Evolutionary conservation across 2,329 filamentous ascomycete species (phyloP).

Genomic region (Aspergillus sp.): DNA sequence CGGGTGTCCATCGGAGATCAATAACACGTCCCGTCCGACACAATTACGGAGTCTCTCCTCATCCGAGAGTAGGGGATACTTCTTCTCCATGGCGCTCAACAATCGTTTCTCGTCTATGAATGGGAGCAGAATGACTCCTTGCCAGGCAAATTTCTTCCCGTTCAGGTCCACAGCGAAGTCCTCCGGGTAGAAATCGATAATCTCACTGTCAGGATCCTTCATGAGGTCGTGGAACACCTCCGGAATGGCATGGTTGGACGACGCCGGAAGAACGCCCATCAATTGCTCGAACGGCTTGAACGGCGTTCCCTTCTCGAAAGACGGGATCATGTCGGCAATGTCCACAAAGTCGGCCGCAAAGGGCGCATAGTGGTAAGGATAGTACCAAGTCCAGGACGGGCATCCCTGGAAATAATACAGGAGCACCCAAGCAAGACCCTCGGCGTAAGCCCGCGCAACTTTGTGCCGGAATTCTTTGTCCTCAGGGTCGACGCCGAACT

Average conservation of each 20-base stretch:
- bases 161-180: slow-evolving; percentile 93
- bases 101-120: slow-evolving; percentile 94
- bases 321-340: slow-evolving; percentile 72
- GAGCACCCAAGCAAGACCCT: slow-evolving; percentile 92
- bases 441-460: slow-evolving; percentile 87
- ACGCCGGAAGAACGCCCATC: slow-evolving; percentile 95
- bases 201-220: slow-evolving; percentile 81
- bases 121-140: slow-evolving; percentile 86
- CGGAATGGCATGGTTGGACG: slow-evolving; percentile 87
- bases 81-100: slow-evolving; percentile 75
- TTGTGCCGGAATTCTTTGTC: slow-evolving; percentile 84
- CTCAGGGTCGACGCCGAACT: slow-evolving; percentile 79
- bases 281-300: slow-evolving; percentile 95
- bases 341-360: slow-evolving; percentile 94
- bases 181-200: slow-evolving; percentile 96
- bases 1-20: slow-evolving; percentile 80
- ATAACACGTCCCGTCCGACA: slow-evolving; percentile 74
- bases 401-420: slow-evolving; percentile 98
- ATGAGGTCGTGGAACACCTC: slow-evolving; percentile 87
- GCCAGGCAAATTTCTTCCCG: slow-evolving; percentile 98
- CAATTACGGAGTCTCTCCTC: slow-evolving; percentile 79
- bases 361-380: slow-evolving; percentile 96
- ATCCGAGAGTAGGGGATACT: slow-evolving; percentile 74
- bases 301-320: slow-evolving; percentile 79
- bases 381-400: slow-evolving; percentile 99